These are phyloP conservation scores for Fusarium sterilihyphosum DNA, from an alignment of 2,329 filamentous ascomycete species.

Conservation along the genomic window DNA sequence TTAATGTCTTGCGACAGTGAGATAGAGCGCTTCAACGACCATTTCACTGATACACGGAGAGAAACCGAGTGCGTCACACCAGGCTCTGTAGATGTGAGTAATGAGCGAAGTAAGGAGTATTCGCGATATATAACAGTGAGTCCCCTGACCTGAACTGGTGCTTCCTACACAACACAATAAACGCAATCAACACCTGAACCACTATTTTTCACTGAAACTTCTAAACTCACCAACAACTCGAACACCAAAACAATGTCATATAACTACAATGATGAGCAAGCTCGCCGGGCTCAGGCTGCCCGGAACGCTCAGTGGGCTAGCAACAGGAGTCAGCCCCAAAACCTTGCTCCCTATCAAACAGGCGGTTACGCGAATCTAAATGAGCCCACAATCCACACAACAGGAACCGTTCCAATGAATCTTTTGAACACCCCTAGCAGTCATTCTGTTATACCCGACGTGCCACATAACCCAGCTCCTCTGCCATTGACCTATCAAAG, in stretches of 20 bases:
- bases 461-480: not conserved
- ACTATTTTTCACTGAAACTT: not conserved
- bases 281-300: not conserved
- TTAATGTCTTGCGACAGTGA: not conserved
- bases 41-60: too few relatives aligned
- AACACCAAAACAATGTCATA: not conserved
- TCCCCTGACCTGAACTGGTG: not conserved
- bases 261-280: not conserved
- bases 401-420: not conserved
- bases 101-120: too few relatives aligned
- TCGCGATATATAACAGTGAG: not conserved
- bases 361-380: not conserved
- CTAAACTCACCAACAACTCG: fast-evolving
- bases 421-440: not conserved
- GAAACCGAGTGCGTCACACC: not conserved
- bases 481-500: not conserved
- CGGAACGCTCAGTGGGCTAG: too few relatives aligned
- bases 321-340: not conserved
- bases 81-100: not conserved
- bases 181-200: too few relatives aligned
- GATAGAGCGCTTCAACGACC: not conserved
- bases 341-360: not conserved
- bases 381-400: not conserved
- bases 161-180: not conserved
- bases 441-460: not conserved